These are phyloP conservation scores for Mycena vulgaris DNA, from an alignment of 768 basidiomycete genomes.

Conservation along the genomic window DNA sequence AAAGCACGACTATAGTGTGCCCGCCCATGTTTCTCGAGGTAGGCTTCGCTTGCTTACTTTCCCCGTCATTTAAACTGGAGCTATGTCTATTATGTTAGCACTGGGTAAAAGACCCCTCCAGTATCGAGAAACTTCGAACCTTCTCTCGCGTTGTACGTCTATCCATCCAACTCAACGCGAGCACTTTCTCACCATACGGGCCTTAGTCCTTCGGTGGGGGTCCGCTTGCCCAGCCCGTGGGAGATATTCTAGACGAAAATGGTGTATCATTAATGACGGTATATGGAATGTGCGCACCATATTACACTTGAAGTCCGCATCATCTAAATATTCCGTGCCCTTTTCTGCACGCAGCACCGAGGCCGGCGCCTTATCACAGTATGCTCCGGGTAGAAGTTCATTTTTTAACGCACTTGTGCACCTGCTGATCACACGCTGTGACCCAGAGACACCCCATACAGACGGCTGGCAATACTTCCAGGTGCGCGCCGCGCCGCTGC, in stretches of 20 bases:
- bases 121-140: constrained; percentile 6
- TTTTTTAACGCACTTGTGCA: not conserved
- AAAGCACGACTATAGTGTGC: constrained; percentile 17
- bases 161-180: not conserved
- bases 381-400: not conserved
- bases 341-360: constrained; percentile 3
- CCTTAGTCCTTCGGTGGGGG: not conserved
- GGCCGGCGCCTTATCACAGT: not conserved
- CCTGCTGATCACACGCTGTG: not conserved
- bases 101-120: constrained; percentile 4
- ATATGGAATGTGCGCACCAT: constrained; percentile 15
- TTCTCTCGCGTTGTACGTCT: constrained; percentile 3
- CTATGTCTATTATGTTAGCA: not conserved
- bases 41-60: not conserved
- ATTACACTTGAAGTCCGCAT: not conserved
- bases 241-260: not conserved
- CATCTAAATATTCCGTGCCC: not conserved
- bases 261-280: not conserved
- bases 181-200: not conserved
- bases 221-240: not conserved
- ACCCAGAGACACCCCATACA: not conserved
- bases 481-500: constrained; percentile 1
- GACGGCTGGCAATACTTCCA: constrained; percentile 20
- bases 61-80: not conserved
- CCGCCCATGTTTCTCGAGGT: constrained; percentile 27